Evolutionary conservation across 1,284 basidiomycete genomes (phyloP), one percentile per base, ranked within the genome.

Genomic region (Sutorius eximius): DNA sequence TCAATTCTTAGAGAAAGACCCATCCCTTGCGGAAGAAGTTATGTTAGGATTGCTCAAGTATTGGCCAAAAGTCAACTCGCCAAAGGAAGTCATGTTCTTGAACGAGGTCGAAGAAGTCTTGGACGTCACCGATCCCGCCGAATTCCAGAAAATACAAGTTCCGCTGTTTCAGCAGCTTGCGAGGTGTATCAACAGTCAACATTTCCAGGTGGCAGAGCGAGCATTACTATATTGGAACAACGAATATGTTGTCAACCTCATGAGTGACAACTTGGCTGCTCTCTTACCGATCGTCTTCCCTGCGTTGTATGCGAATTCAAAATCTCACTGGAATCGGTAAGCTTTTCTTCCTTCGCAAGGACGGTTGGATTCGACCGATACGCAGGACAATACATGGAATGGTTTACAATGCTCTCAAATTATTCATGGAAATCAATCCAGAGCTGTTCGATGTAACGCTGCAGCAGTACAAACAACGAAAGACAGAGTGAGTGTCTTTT

Each of bases 71-170:
- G 96, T 99, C 66, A 99, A 99, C 75, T 96, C 93, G 45, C 95
- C 95, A n/a, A 99, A 99, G 76, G 97, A 99, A 73, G 97, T 99
- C 75, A 99, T 99, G 97, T 99, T 94, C 79, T 80, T 99, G 61
- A 99, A 98, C 76, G 97, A 99, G 78, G 94, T 99, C 55, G 97
- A 99, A 74, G 97, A 99, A 77, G 93, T 99, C 18, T 77, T 99
- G 58, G 97, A 99, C 72, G 97, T 99, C 53, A 98, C 98, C 65
- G 96, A 99, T 72, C 93, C 95, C 9, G 82, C 82, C 56, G 96
- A 99, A 74, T 99, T 99, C 77, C 89, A 89, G 73, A 99, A 98
- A 82, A 93, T 99, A 61, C 92, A 97, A 75, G 81, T 94, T 37
- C 87, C 93, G 1, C 79, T 99, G 48, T 99, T 99, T 83, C 88